These are phyloP conservation scores for Lathyrus oleraceus DNA, from an alignment of 306 rosid genomes.

Conservation along the genomic window DNA sequence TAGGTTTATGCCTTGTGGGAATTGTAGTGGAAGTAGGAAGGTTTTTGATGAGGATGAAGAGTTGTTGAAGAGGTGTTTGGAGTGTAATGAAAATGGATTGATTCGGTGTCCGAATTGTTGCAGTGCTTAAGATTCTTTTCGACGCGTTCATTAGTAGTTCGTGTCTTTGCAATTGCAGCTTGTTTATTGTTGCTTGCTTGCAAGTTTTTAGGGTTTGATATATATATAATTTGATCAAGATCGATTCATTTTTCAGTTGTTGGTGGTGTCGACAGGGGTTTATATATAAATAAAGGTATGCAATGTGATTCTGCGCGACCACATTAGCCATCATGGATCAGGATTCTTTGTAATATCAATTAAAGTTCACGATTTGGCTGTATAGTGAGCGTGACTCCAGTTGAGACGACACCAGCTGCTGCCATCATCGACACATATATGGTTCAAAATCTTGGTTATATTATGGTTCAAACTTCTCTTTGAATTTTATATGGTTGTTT, in stretches of 20 bases:
- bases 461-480: slow-evolving; percentile 52
- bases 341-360: not conserved
- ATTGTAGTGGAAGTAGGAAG: slow-evolving; percentile 91
- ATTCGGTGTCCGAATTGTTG: slow-evolving; percentile 82
- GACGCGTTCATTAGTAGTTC: not conserved
- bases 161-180: slow-evolving; percentile 10
- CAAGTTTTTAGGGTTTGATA: slow-evolving; percentile 45
- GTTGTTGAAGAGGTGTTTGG: slow-evolving; percentile 65
- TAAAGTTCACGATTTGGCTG: not conserved
- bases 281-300: too few relatives aligned
- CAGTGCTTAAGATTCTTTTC: slow-evolving; percentile 42
- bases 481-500: slow-evolving; percentile 42
- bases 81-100: slow-evolving; percentile 92
- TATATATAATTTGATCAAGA: slow-evolving; percentile 40
- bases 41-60: slow-evolving; percentile 83
- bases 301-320: not conserved
- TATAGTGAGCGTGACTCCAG: not conserved
- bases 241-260: slow-evolving; percentile 2
- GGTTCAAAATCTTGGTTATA: slow-evolving; percentile 4
- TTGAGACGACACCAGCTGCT: not conserved
- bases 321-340: not conserved
- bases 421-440: not conserved
- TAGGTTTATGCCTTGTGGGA: slow-evolving; percentile 74
- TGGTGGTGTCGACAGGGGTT: not conserved
- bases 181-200: slow-evolving; percentile 40